Evolutionary conservation across 345 rosid genomes (phyloP), one percentile per base, ranked within the genome.

Genomic region (Trapa incisa): DNA sequence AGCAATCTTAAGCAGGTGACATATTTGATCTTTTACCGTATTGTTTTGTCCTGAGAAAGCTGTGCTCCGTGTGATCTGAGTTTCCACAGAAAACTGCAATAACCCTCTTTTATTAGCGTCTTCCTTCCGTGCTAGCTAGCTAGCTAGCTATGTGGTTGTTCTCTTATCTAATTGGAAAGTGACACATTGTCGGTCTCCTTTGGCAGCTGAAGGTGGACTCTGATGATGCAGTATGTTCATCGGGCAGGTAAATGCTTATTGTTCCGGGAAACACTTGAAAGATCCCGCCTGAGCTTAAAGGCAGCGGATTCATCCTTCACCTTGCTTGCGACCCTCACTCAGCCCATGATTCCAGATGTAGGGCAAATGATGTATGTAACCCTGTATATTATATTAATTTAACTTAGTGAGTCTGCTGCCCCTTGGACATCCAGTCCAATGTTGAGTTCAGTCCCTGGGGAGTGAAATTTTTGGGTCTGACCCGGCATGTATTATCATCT

Each of bases 141-240:
- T 22, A 22, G 29, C 29, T 22, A 22, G 29, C 29, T 22, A 22
- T 22, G 29, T 22, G 29, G 29, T 22, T 22, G 29, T 22, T 22
- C 29, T 22, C 29, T 22, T 22, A 22, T 22, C 29, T 22, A 22
- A 22, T 32, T 33, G 9, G 13, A 29, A 22, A 16, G 2, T 58
- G 15, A 11, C 37, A 1, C 63, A 10, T 58, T 58, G 63, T 47
- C 22, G 56, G 54, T 41, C 38, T 64, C 65, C 41, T 75, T 78
- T 75, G 72, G 72, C 86, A 93, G 99, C 72, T 87, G 48, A 94
- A 89, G 80, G 83, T 80, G 69, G 97, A 91, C 75, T 87, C 96
- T 0, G 76, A 81, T 17, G 99, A 88, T 73, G 91, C 82, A 4
- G 67, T 83, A 33, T 68, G 80, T 70, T 70, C 54, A 1, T 42